Base-by-base conservation (phyloP, 345 rosid species). In the Erodium maritimum region DNA sequence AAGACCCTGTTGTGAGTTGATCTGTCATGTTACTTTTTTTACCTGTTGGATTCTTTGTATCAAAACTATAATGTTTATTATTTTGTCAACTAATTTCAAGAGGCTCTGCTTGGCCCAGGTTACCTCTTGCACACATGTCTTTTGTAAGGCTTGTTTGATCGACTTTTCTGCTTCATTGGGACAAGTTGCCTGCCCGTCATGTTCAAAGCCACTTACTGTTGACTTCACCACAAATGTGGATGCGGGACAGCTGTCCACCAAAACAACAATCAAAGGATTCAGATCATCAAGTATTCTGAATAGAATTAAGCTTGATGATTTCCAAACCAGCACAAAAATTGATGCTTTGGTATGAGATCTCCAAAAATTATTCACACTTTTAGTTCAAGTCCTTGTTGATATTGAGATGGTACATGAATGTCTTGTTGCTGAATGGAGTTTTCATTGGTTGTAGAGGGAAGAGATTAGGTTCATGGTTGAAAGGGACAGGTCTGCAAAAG, bases 401-500 rank as follows among this genome's bases (percentile, higher is more conserved):
- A n/a, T 11, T 61, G 64, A 52, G 33, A 17, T 5, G 12, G 1
- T 20, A 61, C 21, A 61, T 22, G 21, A 3, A 42, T 42, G 48
- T 42, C 14, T 42, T 20, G 25, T 16, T 51, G 17, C 37, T 54
- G 24, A 17, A 23, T 34, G 13, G 45, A 45, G 57, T 23, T 65
- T 61, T 72, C 6, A 61, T 12, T 75, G 69, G 51, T 54, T 45
- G 56, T 66, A 93, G 99, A 86, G 96, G 73, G 96, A 93, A 79
- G 99, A 93, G 80, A 93, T 93, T 54, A 82, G 93, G 61, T 65
- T 73, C 68, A 93, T 89, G 99, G 77, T 83, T 56, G 99, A 93
- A 70, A 85, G 95, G 76, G 99, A 93, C 70, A 95, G 99, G 50
- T 93, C 95, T 60, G 95, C 99, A 13, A 93, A 93, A 70, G 99